These are phyloP conservation scores for Aspergillus olivimuriae DNA, from an alignment of 495 filamentous ascomycete species.

Conservation along the genomic window DNA sequence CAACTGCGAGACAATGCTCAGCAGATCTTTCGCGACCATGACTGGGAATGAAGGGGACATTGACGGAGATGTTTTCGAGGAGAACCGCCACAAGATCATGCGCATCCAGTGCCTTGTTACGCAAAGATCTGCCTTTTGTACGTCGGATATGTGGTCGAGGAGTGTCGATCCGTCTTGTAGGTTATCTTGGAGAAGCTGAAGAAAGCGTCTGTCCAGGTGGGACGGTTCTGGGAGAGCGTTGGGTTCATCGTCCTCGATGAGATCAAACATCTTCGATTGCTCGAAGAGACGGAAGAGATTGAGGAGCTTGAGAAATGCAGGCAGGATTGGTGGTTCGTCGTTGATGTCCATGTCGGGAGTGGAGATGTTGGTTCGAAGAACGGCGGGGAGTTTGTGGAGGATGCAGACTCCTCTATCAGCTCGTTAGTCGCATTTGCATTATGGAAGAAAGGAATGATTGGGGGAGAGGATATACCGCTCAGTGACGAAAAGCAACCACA, in stretches of 20 bases:
- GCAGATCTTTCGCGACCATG: conserved; percentile 34
- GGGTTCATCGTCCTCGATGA: conserved; percentile 27
- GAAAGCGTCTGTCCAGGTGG: conserved; percentile 12
- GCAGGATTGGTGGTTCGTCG: conserved; percentile 28
- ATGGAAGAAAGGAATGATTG: background rate
- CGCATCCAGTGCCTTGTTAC: conserved; percentile 45
- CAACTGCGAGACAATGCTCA: conserved; percentile 32
- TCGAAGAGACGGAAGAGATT: conserved; percentile 38
- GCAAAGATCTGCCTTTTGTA: conserved; percentile 42
- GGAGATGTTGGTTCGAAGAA: conserved; percentile 26
- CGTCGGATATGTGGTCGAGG: conserved; percentile 24
- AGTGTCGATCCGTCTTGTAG: conserved; percentile 25
- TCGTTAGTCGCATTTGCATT: too few relatives aligned
- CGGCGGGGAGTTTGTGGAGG: conserved; percentile 37
- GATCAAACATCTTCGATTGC: conserved; percentile 30
- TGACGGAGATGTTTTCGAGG: conserved; percentile 14
- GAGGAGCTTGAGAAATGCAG: conserved; percentile 38
- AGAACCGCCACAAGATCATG: conserved; percentile 37
- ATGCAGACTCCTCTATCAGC: conserved; percentile 29
- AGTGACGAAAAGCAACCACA: conserved; percentile 42
- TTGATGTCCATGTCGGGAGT: conserved; percentile 22
- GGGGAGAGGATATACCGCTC: conserved; percentile 21
- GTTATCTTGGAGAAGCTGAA: conserved; percentile 26
- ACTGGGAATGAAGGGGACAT: conserved; percentile 24
- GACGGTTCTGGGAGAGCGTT: conserved; percentile 6